Evolutionary conservation across 306 rosid genomes (phyloP).

Genomic region (Abrus precatorius): DNA sequence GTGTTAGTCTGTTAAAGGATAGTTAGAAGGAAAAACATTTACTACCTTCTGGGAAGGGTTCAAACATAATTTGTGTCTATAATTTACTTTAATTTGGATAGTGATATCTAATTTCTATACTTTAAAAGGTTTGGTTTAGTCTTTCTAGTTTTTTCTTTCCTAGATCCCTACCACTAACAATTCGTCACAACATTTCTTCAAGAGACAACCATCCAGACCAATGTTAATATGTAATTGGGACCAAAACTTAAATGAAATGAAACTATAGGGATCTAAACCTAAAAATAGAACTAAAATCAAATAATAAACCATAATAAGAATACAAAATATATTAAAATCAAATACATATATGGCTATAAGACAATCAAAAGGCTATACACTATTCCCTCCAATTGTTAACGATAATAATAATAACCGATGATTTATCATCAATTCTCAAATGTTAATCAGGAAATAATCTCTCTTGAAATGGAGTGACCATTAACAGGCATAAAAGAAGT

Average conservation of each 20-base stretch:
- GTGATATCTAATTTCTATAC: too few relatives aligned
- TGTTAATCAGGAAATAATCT: conserved; percentile 36
- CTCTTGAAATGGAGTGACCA: conserved; percentile 52
- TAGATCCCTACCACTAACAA: too few relatives aligned
- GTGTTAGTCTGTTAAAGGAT: too few relatives aligned
- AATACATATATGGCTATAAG: conserved; percentile 2
- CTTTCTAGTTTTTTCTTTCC: too few relatives aligned
- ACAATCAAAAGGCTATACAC: not conserved
- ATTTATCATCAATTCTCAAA: not conserved
- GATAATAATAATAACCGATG: not conserved
- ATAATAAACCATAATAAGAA: not conserved
- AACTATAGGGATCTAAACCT: not conserved
- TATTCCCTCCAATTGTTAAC: conserved; percentile 8
- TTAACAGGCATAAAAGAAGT: conserved; percentile 53
- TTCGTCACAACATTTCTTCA: too few relatives aligned
- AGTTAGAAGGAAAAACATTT: too few relatives aligned
- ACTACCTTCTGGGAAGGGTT: too few relatives aligned
- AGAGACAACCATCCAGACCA: too few relatives aligned
- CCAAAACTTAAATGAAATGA: not conserved
- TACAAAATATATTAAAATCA: not conserved
- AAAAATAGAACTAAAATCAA: not conserved
- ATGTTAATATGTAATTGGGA: too few relatives aligned
- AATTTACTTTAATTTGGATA: too few relatives aligned
- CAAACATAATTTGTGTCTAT: too few relatives aligned
- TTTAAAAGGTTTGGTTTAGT: too few relatives aligned